Evolutionary conservation across 495 filamentous ascomycete genomes (phyloP), one percentile per base, ranked within the genome.

Genomic region (Penicillium canariense): DNA sequence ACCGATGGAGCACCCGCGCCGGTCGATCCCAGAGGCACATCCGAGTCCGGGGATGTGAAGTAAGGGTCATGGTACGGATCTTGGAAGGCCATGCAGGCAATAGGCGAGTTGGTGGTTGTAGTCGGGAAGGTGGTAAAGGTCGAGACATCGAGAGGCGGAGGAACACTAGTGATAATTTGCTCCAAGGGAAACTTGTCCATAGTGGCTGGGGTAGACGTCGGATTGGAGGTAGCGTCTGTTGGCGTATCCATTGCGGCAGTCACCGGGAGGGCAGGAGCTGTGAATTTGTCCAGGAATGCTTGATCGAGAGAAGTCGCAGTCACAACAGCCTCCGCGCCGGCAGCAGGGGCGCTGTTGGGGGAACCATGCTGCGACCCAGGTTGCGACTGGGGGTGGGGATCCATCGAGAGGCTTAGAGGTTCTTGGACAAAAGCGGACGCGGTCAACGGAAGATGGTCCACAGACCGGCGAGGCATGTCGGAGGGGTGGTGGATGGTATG

Each of bases 311-410:
- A 82, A 42, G 80, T 40, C 15, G 50, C 73, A n/a, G 77, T 75
- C 56, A 83, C 81, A 35, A 82, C 71, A 52, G 84, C 83, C n/a
- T 81, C 75, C 31, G 83, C 77, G 43, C 79, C 74, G 7, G 82
- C 75, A 28, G 61, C 60, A 30, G 80, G 68, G 17, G 71, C 77
- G 60, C 85, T 78, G 51, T 85, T 69, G 25, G 88, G 88, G 20
- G 88, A 91, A 22, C 84, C 79, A 46, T 89, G 81, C 62, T 87
- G 88, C 31, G 87, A 91, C 61, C 55, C 46, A 20, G 62, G 62
- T 48, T 62, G 65, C 9, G 65, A 66, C 3, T 50, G 58, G 1
- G 58, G 31, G 30, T 32, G 49, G n/a, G 47, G 50, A 27, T 63
- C 63, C 54, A 57, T 58, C 12, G 64, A 62, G 17, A 68, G 48